Conservation (phyloP, 495 filamentous ascomycete species). For the Talaromyces wortmannii region DNA sequence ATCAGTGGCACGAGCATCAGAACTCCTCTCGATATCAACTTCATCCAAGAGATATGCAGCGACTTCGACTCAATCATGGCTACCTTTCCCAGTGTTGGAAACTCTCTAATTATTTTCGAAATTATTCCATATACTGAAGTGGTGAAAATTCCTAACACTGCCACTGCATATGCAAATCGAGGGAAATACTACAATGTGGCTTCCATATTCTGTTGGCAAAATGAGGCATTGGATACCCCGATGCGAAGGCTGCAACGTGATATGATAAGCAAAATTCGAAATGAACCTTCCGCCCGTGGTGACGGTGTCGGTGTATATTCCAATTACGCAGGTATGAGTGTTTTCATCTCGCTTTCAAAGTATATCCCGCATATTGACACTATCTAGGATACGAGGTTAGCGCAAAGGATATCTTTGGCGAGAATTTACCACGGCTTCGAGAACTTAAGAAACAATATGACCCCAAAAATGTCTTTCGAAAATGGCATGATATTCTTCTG, state of each 20-base stretch:
- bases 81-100: constrained; percentile 2
- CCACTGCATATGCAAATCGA: constrained; percentile 12
- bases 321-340: constrained; percentile 21
- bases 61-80: constrained; percentile 6
- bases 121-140: constrained; percentile 9
- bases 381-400: constrained; percentile 17
- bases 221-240: constrained; percentile 2
- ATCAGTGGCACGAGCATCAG: constrained; percentile 7
- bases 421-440: constrained; percentile 24
- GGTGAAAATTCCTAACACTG: constrained; percentile 1
- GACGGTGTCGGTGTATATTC: constrained; percentile 23
- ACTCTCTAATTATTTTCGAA: constrained; percentile 9
- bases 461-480: constrained; percentile 36
- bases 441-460: constrained; percentile 40
- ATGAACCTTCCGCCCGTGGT: constrained; percentile 1
- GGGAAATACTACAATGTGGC: constrained; percentile 13
- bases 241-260: constrained; percentile 1
- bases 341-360: too few species aligned
- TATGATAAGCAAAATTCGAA: constrained; percentile 6
- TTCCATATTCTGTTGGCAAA: constrained; percentile 8
- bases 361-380: constrained; percentile 8
- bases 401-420: constrained; percentile 28
- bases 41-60: constrained; percentile 7
- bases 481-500: constrained; percentile 13
- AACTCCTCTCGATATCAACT: constrained; percentile 7